Base-by-base conservation (phyloP, 208 protist genomes). In the Phytomonas serpens region DNA sequence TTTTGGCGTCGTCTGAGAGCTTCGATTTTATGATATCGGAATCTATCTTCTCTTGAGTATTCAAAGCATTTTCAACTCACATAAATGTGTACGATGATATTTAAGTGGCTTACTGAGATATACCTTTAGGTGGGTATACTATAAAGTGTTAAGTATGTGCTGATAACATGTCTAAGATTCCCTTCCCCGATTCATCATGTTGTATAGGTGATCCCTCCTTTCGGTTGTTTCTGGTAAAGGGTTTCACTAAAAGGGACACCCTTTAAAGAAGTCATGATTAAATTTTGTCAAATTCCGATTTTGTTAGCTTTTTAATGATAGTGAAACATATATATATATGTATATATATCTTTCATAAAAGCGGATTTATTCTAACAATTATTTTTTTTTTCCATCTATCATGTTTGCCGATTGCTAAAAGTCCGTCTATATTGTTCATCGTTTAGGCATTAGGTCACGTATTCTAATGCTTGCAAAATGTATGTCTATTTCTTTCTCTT, bases 271-370 rank as follows among this genome's bases (percentile, higher is more conserved):
- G 11, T 2, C 38, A 57, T 47, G 42, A 52, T 65, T 70, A 2
- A 65, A 61, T 70, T 52, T 66, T 29, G 19, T 40, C 3, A 47
- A 70, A 30, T 70, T 37, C 19, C n/a, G 14, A 9, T 7, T 40
- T 5, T 7, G 2, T 70, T 70, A 47, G 64, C 16, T 23, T 33
- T 47, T 52, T 65, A 10, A 52, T 70, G 32, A 30, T 65, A 23
- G 23, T 29, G 14, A 64, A 57, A 70, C 6, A 36, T 23, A 27
- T 70, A 70, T 36, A 57, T 68, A 51, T 31, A 23, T 69, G 7
- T 29, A 47, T 31, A 69, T 40, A 33, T 61, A 38, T 72, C 38
- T 0, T 52, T 30, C 3, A 31, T 61, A 32, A 61, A 61, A 64
- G 7, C 30, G n/a, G 51, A 37, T 71, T 51, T 52, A 36, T 71